Base-by-base conservation (phyloP, 1,139 yeast genomes). In the Pneumocystis canis region DNA sequence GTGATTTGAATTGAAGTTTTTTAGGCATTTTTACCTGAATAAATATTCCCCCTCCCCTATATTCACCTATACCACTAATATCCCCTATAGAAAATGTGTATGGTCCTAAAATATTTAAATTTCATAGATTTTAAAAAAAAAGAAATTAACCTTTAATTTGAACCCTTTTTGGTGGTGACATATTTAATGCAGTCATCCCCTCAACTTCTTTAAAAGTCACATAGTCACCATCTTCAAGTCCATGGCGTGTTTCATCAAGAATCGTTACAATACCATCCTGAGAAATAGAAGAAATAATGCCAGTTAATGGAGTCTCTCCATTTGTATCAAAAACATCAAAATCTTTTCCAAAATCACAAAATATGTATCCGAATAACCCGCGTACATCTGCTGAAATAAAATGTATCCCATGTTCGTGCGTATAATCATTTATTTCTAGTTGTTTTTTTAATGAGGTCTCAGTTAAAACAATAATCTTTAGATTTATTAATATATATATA, bases 181-280 rank as follows among this genome's bases (percentile, higher is more conserved):
- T 28, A 71, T 87, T 88, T 66, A 92, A 77, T 62, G 71, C 72
- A 54, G 77, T 79, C 32, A 80, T 69, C 31, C 97, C 97, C 69
- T 84, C 82, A 41, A 90, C 84, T 74, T 90, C 97, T n/a, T 87
- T 73, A 71, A 90, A 90, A 72, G 85, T 87, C 63, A 92, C 96
- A 72, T 77, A 87, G 70, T 87, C 87, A 25, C 97, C 97, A 73
- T 89, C 96, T 76, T 89, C 89, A 64, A 92, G 78, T 14, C 96
- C 96, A 72, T 92, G 99, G 74, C 97, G 84, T 66, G 82, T 84
- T 69, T 89, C 97, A 72, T 87, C 96, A 70, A 90, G 80, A 79
- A 88, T 88, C 32, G 97, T 87, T 40, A 92, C 96, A 4, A 90
- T 85, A 63, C 98, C 98, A 71, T 88, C 81, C n/a, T 78, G 73